These are phyloP conservation scores for Arachis monticola DNA, from an alignment of 331 rosid genomes.

Conservation along the genomic window DNA sequence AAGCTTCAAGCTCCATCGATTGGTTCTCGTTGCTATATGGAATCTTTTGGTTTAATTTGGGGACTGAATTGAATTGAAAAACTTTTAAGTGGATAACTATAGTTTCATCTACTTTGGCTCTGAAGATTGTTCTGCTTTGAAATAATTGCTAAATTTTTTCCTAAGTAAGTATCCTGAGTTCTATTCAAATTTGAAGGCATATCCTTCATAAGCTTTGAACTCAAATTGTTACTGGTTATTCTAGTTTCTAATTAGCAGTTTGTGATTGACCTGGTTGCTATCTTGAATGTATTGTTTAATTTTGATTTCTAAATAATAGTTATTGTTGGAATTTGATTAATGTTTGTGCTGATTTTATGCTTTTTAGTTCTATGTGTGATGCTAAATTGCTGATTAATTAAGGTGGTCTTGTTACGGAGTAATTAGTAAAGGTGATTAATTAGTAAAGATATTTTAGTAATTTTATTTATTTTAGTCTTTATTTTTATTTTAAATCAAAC, in stretches of 20 bases:
- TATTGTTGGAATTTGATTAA: slow-evolving; percentile 7
- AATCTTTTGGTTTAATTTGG: slow-evolving; percentile 20
- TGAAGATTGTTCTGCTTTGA: slow-evolving; percentile 65
- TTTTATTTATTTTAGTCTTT: too few relatives aligned
- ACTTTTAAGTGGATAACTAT: slow-evolving; percentile 80
- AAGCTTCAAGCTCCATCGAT: slow-evolving; percentile 18
- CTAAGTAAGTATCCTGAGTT: slow-evolving; percentile 65
- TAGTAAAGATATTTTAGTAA: too few relatives aligned
- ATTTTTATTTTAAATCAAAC: too few relatives aligned
- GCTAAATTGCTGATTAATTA: too few relatives aligned
- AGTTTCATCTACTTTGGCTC: slow-evolving; percentile 69
- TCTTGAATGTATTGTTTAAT: neutral
- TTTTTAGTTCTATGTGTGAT: too few relatives aligned
- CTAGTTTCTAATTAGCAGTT: neutral
- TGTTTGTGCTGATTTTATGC: neutral
- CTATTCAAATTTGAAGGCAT: neutral
- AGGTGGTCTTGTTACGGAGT: too few relatives aligned
- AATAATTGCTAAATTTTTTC: slow-evolving; percentile 56
- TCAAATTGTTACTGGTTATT: too few relatives aligned
- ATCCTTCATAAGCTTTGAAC: neutral
- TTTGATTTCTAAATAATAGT: neutral
- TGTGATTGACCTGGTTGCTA: slow-evolving; percentile 3
- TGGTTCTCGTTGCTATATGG: neutral
- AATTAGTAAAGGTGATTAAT: too few relatives aligned
- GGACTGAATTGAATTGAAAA: slow-evolving; percentile 24